A percentile compares a stretch with the other conserved stretches of the same genome.
Evolutionary conservation across 441 rosid genomes (phyloP).

Genomic region (Gossypium schwendimanii): DNA sequence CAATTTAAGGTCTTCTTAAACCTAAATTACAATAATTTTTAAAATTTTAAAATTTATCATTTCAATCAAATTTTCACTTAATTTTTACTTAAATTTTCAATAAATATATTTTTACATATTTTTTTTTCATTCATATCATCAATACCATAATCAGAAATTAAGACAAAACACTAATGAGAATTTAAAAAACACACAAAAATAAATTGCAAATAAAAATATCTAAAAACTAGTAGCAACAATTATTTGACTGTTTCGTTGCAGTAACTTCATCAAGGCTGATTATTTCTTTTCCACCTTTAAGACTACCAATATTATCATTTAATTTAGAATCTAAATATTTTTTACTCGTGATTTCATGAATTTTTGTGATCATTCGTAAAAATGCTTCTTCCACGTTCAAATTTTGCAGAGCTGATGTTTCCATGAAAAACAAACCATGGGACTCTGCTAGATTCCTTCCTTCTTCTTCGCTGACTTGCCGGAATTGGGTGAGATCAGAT

Average conservation of each 20-base stretch:
- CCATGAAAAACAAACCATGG: constrained; percentile 59
- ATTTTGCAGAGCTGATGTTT: constrained; percentile 71
- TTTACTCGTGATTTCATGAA: constrained; percentile 49
- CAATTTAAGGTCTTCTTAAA: too few relatives aligned
- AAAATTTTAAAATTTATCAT: too few relatives aligned
- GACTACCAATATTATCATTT: constrained; percentile 14
- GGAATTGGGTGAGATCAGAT: constrained; percentile 40
- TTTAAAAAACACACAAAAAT: neutral
- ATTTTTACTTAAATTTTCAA: too few relatives aligned
- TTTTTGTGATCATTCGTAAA: constrained; percentile 50
- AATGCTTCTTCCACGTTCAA: constrained; percentile 66
- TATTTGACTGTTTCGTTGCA: constrained; percentile 43
- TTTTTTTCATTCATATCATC: too few relatives aligned
- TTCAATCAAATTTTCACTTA: too few relatives aligned
- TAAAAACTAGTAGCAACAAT: constrained; percentile 39
- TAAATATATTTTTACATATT: too few relatives aligned
- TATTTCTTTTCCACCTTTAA: constrained; percentile 43
- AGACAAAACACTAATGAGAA: neutral
- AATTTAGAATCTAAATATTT: constrained; percentile 41
- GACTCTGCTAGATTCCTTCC: constrained; percentile 47
- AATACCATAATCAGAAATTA: too few relatives aligned
- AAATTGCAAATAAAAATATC: neutral
- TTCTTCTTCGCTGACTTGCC: constrained; percentile 56
- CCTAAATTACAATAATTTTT: too few relatives aligned
- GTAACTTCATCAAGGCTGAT: constrained; percentile 46